Conservation (phyloP, 106 monocot genomes). For the Acorus calamus region DNA sequence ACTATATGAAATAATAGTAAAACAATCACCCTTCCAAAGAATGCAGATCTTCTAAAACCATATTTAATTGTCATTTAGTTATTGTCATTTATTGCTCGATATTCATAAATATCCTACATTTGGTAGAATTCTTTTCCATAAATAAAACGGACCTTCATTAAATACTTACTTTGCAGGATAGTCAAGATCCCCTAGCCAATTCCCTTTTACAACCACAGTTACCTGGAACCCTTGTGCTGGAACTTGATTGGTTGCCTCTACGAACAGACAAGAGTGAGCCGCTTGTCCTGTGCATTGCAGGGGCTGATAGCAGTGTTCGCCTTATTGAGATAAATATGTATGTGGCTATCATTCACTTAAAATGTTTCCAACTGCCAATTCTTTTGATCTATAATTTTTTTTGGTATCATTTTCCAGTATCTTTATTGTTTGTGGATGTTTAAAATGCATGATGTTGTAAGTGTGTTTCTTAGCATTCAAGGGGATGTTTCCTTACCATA, state of each 20-base stretch:
- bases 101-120: no score
- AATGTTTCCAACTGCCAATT: background rate
- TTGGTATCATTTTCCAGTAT: background rate
- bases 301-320: slow-evolving; percentile 98
- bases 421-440: no score
- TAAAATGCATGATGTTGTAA: no score
- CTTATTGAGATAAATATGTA: slow-evolving; percentile 96
- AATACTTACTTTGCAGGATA: slow-evolving; percentile 49
- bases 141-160: no score
- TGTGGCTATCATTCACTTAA: slow-evolving; percentile 8
- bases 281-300: slow-evolving; percentile 82
- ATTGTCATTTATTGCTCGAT: no score
- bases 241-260: slow-evolving; percentile 96
- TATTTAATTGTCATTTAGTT: no score
- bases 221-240: slow-evolving; percentile 91
- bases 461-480: no score
- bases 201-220: slow-evolving; percentile 86
- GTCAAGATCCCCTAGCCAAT: slow-evolving; percentile 88
- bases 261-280: slow-evolving; percentile 74
- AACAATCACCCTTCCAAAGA: no score
- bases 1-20: no score
- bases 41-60: no score
- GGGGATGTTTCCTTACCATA: no score
- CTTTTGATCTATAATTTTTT: slow-evolving; percentile 2
- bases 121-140: no score